Base-by-base conservation (phyloP, 1,284 basidiomycete species). In the Wolfiporia cocos region DNA sequence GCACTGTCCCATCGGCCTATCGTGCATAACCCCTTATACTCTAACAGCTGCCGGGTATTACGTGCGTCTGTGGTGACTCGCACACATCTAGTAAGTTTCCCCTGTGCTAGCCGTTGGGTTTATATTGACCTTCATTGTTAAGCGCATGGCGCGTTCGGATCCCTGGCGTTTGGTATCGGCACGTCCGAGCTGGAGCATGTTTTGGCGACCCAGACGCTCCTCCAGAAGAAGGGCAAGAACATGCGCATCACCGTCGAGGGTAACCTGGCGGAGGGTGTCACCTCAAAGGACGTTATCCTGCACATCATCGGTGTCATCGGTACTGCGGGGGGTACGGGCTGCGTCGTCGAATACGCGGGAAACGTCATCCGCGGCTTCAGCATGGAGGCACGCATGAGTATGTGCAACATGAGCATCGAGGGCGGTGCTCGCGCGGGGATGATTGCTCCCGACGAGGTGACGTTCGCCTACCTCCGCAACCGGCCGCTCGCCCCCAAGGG, bases 391-490 rank as follows among this genome's bases (percentile, higher is more conserved):
- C 81, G 92, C 39, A 96, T 96, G 92, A 93, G 90, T 54, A 91
- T 92, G 53, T 96, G 92, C 68, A 97, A 97, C 70, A 97, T 97
- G 93, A 92, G 90, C 49, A 96, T 97, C 62, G 93, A 97, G 66
- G 94, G 83, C 46, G 93, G 93, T 59, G 94, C 93, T 49, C 81
- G 93, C 56, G 92, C 92, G 5, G 93, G 93, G 44, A 93, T 97
- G 91, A 80, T 97, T 49, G 93, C 92, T 10, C 92, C 93, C 1
- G 93, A 97, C 62, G 88, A 95, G 28, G 69, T 86, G 50, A 97
- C 94, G 6, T 94, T 96, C 62, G 73, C 74, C 38, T 97, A 97
- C 66, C 82, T 97, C 49, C 80, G 78, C 48, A 81, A 82, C 43
- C 85, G 92, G 37, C 93, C 93, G 40, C 73, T 97, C 41, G 79